Percentiles rank a stretch among this genome's conserved stretches.
phyloP scores from a whole-genome alignment of 768 basidiomycete species.

The Tylopilus sp. region DNA sequence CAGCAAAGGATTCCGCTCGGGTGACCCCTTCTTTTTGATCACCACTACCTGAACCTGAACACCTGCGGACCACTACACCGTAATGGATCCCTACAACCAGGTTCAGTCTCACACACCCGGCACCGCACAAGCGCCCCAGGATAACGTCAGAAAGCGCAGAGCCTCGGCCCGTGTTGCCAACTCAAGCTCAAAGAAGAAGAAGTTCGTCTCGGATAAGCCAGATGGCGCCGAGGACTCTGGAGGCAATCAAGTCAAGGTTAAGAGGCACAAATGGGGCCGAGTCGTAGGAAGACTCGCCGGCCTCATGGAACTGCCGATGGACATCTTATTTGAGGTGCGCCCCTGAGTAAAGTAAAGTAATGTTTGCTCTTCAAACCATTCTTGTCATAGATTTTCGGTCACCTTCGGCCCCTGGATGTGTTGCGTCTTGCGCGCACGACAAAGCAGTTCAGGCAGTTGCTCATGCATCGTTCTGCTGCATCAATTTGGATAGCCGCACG shows the following conservation, averaged over 20 bases:
- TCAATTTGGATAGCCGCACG: constrained; percentile 49
- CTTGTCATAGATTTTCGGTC: constrained; percentile 48
- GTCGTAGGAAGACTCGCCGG: constrained; percentile 28
- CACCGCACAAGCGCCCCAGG: constrained; percentile 17
- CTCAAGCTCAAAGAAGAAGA: constrained; percentile 28
- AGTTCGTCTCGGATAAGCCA: constrained; percentile 14
- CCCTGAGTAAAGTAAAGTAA: constrained; percentile 24
- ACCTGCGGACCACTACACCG: constrained; percentile 3
- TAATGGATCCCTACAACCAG: constrained; percentile 22
- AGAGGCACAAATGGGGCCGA: constrained; percentile 21
- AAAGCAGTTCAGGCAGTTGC: constrained; percentile 45
- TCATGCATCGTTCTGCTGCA: constrained; percentile 43
- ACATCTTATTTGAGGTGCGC: constrained; percentile 34
- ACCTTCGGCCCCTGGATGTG: constrained; percentile 47
- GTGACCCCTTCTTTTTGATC: constrained; percentile 17
- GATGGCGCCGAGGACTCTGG: constrained; percentile 14
- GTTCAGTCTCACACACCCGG: constrained; percentile 8
- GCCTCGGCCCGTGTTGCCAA: constrained; percentile 9
- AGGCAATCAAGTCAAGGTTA: constrained; percentile 13
- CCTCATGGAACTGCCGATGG: constrained; percentile 35
- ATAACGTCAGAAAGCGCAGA: constrained; percentile 24
- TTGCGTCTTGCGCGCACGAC: constrained; percentile 48
- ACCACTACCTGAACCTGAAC: constrained; percentile 15
- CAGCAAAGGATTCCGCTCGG: constrained; percentile 30
- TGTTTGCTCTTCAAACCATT: not conserved